Evolutionary conservation across 2,329 filamentous ascomycete species (phyloP).

Genomic region (Monosporascus sp.): DNA sequence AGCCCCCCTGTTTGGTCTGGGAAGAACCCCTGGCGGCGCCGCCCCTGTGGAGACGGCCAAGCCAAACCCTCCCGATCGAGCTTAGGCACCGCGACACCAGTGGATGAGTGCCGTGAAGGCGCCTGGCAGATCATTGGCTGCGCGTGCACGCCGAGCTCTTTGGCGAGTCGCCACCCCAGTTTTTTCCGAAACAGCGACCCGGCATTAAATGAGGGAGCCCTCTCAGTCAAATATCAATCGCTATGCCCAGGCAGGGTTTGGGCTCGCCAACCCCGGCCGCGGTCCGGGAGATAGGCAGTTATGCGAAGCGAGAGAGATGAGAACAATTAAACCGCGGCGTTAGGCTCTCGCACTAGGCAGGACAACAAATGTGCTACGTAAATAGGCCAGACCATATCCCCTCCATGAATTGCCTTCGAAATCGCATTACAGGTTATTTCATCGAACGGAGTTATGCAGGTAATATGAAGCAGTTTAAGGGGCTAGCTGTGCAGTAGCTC

Average conservation of each 20-base stretch:
- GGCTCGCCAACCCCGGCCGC: neutral
- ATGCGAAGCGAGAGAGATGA: neutral
- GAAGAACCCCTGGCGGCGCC: conserved; percentile 7
- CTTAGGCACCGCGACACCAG: conserved; percentile 13
- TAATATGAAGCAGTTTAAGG: neutral
- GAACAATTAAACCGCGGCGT: no score
- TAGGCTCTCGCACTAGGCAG: no score
- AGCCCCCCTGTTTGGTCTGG: conserved; percentile 5
- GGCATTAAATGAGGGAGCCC: neutral
- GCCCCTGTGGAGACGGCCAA: conserved; percentile 9
- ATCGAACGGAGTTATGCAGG: no score
- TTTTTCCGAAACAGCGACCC: conserved; percentile 12
- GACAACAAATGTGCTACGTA: no score
- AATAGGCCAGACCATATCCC: no score
- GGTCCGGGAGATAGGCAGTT: neutral
- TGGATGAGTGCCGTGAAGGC: neutral
- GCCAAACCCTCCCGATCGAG: conserved; percentile 4
- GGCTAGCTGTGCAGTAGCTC: neutral
- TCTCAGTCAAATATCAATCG: neutral
- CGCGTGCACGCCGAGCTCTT: conserved; percentile 1
- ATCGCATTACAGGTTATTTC: neutral
- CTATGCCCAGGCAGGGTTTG: neutral
- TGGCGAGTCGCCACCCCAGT: conserved; percentile 4
- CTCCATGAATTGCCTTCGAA: neutral
- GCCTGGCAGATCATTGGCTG: conserved; percentile 13